phyloP scores from a whole-genome alignment of 768 basidiomycete genomes.

The Tylopilus sp. region DNA sequence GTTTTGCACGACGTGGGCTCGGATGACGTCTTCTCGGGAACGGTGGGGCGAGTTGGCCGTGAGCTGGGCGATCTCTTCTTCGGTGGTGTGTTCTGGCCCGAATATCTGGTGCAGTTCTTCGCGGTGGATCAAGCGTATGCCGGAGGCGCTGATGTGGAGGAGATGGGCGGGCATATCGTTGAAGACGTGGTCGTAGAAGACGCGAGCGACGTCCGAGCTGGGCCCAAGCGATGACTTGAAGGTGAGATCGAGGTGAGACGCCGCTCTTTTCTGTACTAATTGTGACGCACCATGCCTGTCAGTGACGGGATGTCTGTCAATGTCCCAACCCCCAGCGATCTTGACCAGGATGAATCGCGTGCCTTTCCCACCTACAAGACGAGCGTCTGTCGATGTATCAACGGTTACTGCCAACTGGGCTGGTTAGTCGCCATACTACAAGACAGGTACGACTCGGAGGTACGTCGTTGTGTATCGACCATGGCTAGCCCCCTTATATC shows the following conservation, averaged over 20 bases:
- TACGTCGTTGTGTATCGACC: background rate
- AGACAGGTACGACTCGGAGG: background rate
- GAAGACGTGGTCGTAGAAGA: slow-evolving; percentile 16
- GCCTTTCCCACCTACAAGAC: background rate
- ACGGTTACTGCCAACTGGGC: too few relatives aligned
- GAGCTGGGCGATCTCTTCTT: slow-evolving; percentile 1
- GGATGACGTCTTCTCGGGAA: slow-evolving; percentile 6
- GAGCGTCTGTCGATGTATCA: too few relatives aligned
- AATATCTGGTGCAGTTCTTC: slow-evolving; percentile 14
- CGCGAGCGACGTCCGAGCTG: background rate
- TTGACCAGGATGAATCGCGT: too few relatives aligned
- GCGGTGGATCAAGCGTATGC: slow-evolving; percentile 8
- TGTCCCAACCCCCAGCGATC: too few relatives aligned
- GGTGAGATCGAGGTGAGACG: background rate
- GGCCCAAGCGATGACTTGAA: background rate
- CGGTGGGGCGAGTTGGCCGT: background rate
- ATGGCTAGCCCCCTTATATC: background rate
- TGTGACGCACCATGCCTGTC: slow-evolving; percentile 7
- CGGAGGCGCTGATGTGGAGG: slow-evolving; percentile 7
- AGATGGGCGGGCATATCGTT: slow-evolving; percentile 18
- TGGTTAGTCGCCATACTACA: too few relatives aligned
- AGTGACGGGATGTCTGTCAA: too few relatives aligned
- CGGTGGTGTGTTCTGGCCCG: slow-evolving; percentile 6
- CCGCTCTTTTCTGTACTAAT: background rate
- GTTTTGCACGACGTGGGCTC: slow-evolving; percentile 3